phyloP scores from a whole-genome alignment of 768 basidiomycete species.

The Kwoniella dendrophila region DNA sequence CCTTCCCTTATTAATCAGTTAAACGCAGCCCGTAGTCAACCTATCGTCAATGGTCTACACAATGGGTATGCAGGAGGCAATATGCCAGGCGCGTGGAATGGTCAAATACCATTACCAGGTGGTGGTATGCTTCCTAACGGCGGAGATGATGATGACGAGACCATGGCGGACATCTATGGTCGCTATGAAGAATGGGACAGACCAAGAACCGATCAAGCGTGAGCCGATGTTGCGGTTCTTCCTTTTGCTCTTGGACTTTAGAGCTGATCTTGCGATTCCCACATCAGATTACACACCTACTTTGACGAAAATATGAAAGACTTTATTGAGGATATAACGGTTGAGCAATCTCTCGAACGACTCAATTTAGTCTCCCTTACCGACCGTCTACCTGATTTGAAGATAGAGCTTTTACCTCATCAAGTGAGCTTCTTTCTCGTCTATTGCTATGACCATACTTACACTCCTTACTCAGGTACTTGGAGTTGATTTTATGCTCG shows the following conservation, averaged over 20 bases:
- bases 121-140: neutral
- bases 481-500: conserved; percentile 78
- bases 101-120: conserved; percentile 1
- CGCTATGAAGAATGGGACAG: conserved; percentile 8
- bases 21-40: neutral
- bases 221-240: neutral
- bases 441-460: neutral
- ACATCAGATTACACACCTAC: conserved; percentile 37
- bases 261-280: neutral
- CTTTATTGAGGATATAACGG: conserved; percentile 60
- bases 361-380: conserved; percentile 62
- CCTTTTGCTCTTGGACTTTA: neutral
- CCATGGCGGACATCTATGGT: conserved; percentile 3
- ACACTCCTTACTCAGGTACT: conserved; percentile 60
- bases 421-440: conserved; percentile 26
- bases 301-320: conserved; percentile 45
- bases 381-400: conserved; percentile 65
- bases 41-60: neutral
- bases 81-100: conserved; percentile 20
- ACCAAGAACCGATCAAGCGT: conserved; percentile 14
- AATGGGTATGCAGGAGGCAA: conserved; percentile 4
- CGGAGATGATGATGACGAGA: conserved; percentile 7
- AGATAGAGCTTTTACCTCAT: conserved; percentile 68
- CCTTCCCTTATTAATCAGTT: neutral
- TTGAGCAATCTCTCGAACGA: conserved; percentile 64